A percentile compares a stretch with the other conserved stretches of the same genome.
phyloP scores from a whole-genome alignment of 2,329 filamentous ascomycete species.

The Orbilia brochopaga region DNA sequence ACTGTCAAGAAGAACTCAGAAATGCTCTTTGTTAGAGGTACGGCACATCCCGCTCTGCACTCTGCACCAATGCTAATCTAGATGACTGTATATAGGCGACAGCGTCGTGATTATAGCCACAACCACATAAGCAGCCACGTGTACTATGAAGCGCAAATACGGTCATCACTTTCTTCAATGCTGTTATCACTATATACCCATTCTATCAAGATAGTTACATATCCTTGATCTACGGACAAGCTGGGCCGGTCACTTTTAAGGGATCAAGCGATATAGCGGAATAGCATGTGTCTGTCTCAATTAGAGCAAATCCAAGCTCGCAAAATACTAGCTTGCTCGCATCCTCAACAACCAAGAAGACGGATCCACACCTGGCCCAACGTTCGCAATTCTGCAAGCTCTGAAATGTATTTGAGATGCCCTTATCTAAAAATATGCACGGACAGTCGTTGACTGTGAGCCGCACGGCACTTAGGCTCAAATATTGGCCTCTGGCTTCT shows the following conservation, averaged over 20 bases:
- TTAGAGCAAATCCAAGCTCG: too few species aligned
- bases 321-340: too few species aligned
- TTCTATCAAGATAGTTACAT: constrained; percentile 21
- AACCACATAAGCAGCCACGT: constrained; percentile 24
- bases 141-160: constrained; percentile 6
- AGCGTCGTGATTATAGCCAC: constrained; percentile 73
- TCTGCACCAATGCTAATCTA: constrained; percentile 26
- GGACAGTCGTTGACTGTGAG: not conserved
- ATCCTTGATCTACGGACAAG: constrained; percentile 5
- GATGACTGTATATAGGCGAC: constrained; percentile 64
- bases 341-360: too few species aligned
- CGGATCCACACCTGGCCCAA: too few species aligned
- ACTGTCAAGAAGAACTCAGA: constrained; percentile 96
- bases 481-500: not conserved
- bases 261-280: constrained; percentile 8
- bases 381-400: not conserved
- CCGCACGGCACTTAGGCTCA: not conserved
- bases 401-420: not conserved
- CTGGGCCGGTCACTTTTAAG: constrained; percentile 12
- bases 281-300: too few species aligned
- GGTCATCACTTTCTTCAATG: not conserved
- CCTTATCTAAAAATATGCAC: not conserved
- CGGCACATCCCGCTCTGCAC: constrained; percentile 54
- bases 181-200: constrained; percentile 16
- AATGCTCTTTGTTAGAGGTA: constrained; percentile 97